phyloP scores from a whole-genome alignment of 768 basidiomycete genomes.

The Gyrodon lividus region DNA sequence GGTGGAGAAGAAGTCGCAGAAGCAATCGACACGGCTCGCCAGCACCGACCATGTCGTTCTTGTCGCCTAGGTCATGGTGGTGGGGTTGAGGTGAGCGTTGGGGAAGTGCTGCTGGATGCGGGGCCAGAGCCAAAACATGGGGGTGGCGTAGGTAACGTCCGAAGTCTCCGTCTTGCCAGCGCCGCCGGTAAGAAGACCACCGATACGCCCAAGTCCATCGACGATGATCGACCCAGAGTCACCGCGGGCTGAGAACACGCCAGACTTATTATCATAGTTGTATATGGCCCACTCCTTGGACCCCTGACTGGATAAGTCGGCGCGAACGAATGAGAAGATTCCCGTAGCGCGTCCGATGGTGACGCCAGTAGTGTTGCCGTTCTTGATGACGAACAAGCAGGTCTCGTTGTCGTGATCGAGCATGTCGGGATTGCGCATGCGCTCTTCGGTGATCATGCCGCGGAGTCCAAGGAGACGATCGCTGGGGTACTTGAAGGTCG shows the following conservation, averaged over 20 bases:
- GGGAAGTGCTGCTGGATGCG: no score
- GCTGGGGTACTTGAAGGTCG: conserved; percentile 29
- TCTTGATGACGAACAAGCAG: conserved; percentile 37
- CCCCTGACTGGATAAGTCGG: conserved; percentile 16
- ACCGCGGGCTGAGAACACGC: conserved; percentile 32
- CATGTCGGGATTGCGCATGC: conserved; percentile 28
- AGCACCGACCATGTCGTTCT: no score
- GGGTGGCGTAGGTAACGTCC: conserved; percentile 33
- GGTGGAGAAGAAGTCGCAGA: no score
- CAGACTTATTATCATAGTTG: conserved; percentile 25
- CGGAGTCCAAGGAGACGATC: conserved; percentile 27
- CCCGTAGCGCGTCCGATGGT: conserved; percentile 32
- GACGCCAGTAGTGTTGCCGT: conserved; percentile 28
- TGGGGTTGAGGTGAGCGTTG: no score
- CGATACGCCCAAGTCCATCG: conserved; percentile 20
- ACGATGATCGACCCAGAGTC: conserved; percentile 32
- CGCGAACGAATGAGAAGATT: conserved; percentile 25
- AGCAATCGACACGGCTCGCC: no score
- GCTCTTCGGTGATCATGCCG: conserved; percentile 28
- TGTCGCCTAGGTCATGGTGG: no score
- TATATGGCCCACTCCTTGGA: conserved; percentile 34
- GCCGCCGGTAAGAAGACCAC: conserved; percentile 34
- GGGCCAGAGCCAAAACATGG: conserved; percentile 9
- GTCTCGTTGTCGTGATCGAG: conserved; percentile 20
- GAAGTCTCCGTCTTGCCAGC: conserved; percentile 21